These are phyloP conservation scores for Panaeolus papilionaceus DNA, from an alignment of 768 basidiomycete species.

Conservation along the genomic window DNA sequence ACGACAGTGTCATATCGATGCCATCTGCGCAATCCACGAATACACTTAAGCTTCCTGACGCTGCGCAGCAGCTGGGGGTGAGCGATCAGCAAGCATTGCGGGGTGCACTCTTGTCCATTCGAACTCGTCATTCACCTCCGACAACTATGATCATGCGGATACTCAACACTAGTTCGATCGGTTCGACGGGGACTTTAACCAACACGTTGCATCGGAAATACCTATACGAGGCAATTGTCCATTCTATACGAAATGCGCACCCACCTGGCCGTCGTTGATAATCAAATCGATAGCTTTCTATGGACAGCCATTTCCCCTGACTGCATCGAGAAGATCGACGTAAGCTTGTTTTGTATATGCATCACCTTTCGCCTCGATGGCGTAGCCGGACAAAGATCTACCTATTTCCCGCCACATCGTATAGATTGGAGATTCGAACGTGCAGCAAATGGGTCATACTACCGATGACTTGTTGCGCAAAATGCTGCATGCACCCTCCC, in stretches of 20 bases:
- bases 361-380: neutral
- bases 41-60: neutral
- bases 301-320: neutral
- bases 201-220: constrained; percentile 6
- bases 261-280: neutral
- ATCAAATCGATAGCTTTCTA: neutral
- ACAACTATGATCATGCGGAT: neutral
- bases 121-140: neutral
- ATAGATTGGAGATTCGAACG: neutral
- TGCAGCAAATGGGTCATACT: too few relatives aligned
- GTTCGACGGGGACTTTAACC: constrained; percentile 1
- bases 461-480: neutral
- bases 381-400: neutral
- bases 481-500: neutral
- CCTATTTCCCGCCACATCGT: neutral
- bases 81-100: neutral
- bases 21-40: neutral
- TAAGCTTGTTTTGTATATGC: neutral
- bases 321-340: neutral
- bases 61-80: neutral
- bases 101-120: neutral
- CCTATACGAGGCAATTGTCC: neutral
- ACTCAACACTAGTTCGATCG: neutral
- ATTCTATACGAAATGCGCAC: neutral
- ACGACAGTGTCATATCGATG: constrained; percentile 18